phyloP scores from a whole-genome alignment of 768 basidiomycete species.

The Boletales sp. region DNA sequence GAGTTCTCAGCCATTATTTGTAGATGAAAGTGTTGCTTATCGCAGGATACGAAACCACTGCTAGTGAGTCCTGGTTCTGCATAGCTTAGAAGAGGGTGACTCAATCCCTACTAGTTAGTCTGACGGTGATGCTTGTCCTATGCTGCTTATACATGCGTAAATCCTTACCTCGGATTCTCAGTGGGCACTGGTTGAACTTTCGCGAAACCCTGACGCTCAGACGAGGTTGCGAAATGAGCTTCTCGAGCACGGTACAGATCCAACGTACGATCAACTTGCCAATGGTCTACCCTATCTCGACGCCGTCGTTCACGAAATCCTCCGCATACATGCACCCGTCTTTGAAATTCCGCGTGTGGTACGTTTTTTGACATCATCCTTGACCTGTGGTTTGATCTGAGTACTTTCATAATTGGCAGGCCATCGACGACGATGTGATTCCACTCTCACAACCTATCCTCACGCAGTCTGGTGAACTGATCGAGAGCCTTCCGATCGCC shows the following conservation, averaged over 20 bases:
- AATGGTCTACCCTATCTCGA: conserved; percentile 54
- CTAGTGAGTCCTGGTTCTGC: conserved; percentile 6
- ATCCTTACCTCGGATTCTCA: conserved; percentile 9
- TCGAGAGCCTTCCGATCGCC: conserved; percentile 40
- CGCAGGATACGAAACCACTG: conserved; percentile 25
- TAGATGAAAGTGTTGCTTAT: conserved; percentile 21
- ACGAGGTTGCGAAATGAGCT: conserved; percentile 50
- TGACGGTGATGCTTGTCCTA: conserved; percentile 13
- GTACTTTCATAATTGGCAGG: conserved; percentile 24
- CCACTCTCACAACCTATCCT: conserved; percentile 51
- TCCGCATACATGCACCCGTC: conserved; percentile 43
- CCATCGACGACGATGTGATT: conserved; percentile 52
- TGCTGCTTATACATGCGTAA: not conserved
- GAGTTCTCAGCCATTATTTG: not conserved
- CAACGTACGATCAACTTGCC: conserved; percentile 51
- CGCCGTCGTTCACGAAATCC: conserved; percentile 43
- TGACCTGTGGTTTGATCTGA: not conserved
- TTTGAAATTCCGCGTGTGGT: conserved; percentile 15
- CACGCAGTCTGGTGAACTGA: conserved; percentile 37
- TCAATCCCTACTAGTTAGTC: conserved; percentile 10
- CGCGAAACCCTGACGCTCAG: conserved; percentile 43
- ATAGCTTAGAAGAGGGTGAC: not conserved
- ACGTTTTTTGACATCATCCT: not conserved
- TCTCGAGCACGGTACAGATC: conserved; percentile 40
- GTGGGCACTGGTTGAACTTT: conserved; percentile 61